Evolutionary conservation across 345 rosid genomes (phyloP).

Genomic region (Bruguiera gymnorhiza): DNA sequence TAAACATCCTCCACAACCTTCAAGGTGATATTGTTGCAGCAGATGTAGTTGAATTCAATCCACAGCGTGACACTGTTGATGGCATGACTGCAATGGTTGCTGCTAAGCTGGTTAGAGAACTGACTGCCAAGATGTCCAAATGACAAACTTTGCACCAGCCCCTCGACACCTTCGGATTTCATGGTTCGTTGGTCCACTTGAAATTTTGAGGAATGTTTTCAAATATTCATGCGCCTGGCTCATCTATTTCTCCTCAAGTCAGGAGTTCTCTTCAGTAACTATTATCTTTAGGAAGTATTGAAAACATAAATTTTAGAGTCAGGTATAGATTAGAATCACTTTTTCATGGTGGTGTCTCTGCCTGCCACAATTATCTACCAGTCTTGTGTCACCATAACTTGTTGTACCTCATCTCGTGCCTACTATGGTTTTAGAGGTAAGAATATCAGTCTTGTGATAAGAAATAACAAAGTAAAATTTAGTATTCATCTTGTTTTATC

Average conservation of each 20-base stretch:
- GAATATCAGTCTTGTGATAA: no score
- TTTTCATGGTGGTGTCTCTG: no score
- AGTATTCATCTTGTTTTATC: no score
- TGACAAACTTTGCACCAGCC: conserved; percentile 21
- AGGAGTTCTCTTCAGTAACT: no score
- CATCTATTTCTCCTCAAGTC: no score
- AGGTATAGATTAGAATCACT: no score
- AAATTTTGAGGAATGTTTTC: neutral
- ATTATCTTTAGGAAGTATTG: neutral
- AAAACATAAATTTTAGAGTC: neutral
- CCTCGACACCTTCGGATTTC: neutral
- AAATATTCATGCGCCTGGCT: neutral
- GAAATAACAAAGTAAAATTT: no score
- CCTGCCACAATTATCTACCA: no score
- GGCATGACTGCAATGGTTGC: conserved; percentile 99
- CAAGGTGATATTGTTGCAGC: conserved; percentile 85
- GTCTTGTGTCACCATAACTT: neutral
- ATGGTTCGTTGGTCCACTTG: neutral
- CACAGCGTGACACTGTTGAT: conserved; percentile 96
- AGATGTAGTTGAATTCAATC: conserved; percentile 94
- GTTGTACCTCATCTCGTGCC: neutral
- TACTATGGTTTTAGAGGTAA: neutral
- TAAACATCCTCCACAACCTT: conserved; percentile 84
- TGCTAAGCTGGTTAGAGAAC: conserved; percentile 92
- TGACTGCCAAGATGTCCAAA: conserved; percentile 85